Percentiles rank a stretch among this genome's conserved stretches.
phyloP scores from a whole-genome alignment of 495 filamentous ascomycete species.

The Podospora australis region DNA sequence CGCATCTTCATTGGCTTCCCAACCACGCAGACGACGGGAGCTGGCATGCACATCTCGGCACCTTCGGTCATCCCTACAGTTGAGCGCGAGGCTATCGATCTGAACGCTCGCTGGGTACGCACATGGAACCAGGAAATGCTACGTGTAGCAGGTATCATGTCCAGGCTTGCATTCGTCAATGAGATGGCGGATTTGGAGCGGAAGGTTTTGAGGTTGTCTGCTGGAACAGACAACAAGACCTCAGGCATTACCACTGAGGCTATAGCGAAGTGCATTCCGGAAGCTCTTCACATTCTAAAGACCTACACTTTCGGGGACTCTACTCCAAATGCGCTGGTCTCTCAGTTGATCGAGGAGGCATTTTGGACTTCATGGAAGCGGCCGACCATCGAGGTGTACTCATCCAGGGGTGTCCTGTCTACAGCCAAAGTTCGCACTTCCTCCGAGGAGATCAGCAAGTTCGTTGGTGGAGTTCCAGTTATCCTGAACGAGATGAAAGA shows the following conservation, averaged over 20 bases:
- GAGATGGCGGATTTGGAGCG: conserved; percentile 73
- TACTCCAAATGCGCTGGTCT: conserved; percentile 74
- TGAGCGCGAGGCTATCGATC: conserved; percentile 93
- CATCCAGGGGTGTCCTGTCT: conserved; percentile 74
- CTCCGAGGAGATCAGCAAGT: conserved; percentile 70
- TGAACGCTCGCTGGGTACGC: conserved; percentile 89
- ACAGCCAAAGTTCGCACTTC: conserved; percentile 72
- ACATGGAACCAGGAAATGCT: conserved; percentile 97
- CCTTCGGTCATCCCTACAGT: conserved; percentile 96
- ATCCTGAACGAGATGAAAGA: conserved; percentile 67
- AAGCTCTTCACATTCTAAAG: conserved; percentile 68
- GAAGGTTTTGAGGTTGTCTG: conserved; percentile 43
- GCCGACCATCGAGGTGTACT: conserved; percentile 77
- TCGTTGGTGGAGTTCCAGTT: conserved; percentile 85
- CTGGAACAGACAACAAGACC: conserved; percentile 40
- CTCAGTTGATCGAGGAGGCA: conserved; percentile 78
- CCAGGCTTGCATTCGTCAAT: conserved; percentile 75
- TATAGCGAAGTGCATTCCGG: conserved; percentile 60
- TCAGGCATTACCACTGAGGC: conserved; percentile 44
- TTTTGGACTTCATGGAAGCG: conserved; percentile 89
- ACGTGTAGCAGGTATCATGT: conserved; percentile 80
- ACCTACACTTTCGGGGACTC: conserved; percentile 85
- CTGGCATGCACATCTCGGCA: conserved; percentile 94
- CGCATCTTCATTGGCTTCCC: conserved; percentile 96
- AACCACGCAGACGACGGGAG: conserved; percentile 91